These are phyloP conservation scores for Bremia lactucae DNA, from an alignment of 352 stramenopile genomes.

Conservation along the genomic window DNA sequence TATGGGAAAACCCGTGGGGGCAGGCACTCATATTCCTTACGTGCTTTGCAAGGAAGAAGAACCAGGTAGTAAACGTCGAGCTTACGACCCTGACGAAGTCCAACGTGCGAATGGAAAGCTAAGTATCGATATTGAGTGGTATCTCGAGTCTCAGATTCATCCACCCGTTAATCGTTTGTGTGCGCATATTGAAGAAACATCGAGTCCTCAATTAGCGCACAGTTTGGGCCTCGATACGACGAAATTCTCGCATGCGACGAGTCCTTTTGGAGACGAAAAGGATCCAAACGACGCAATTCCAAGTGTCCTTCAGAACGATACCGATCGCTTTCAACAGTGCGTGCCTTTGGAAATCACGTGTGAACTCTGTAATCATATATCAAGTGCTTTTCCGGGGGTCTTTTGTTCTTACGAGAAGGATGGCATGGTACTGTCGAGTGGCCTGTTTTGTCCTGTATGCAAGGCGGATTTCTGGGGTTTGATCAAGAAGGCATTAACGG, in stretches of 20 bases:
- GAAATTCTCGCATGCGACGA: constrained; percentile 86
- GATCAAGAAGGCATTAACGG: constrained; percentile 68
- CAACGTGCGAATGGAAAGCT: constrained; percentile 66
- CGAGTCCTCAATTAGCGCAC: constrained; percentile 88
- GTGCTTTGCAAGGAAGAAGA: constrained; percentile 91
- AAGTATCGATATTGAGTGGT: constrained; percentile 93
- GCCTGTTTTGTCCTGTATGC: constrained; percentile 63
- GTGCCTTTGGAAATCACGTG: constrained; percentile 66
- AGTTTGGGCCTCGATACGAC: constrained; percentile 93
- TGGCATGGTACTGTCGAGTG: constrained; percentile 25
- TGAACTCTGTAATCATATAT: constrained; percentile 47
- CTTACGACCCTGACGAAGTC: constrained; percentile 86
- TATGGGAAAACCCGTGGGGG: constrained; percentile 92
- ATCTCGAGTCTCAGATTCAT: constrained; percentile 94
- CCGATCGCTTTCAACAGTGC: constrained; percentile 85
- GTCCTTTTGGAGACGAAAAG: constrained; percentile 78
- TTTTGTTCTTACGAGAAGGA: constrained; percentile 34
- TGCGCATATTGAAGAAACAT: constrained; percentile 97
- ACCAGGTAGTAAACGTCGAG: constrained; percentile 47
- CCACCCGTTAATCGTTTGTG: constrained; percentile 96
- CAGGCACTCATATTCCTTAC: constrained; percentile 98
- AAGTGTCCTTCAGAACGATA: constrained; percentile 79
- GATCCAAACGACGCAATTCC: constrained; percentile 80
- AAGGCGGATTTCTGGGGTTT: constrained; percentile 77
- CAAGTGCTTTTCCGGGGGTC: constrained; percentile 64